Percentiles rank a stretch among this genome's conserved stretches.
Evolutionary conservation across 2,329 filamentous ascomycete genomes (phyloP).

Genomic region (Gnomoniopsis sp.): DNA sequence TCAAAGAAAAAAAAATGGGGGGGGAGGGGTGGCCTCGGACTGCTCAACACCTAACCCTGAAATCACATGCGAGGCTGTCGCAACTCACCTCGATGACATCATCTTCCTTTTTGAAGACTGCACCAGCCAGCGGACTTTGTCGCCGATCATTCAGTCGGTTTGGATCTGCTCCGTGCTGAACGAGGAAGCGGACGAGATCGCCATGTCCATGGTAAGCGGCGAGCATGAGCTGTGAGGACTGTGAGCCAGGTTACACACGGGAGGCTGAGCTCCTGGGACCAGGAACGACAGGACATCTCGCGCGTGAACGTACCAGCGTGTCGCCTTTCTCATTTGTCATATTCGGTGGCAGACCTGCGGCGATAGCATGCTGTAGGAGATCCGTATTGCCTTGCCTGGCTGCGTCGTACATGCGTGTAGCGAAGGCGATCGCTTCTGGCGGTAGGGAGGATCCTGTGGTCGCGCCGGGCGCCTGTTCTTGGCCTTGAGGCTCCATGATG

Average conservation of each 20-base stretch:
- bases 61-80: background rate
- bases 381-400: constrained; percentile 57
- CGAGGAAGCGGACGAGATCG: constrained; percentile 55
- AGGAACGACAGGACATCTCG: background rate
- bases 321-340: constrained; percentile 72
- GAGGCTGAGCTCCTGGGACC: background rate
- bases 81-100: constrained; percentile 54
- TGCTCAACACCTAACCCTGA: background rate
- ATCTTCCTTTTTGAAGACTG: constrained; percentile 69
- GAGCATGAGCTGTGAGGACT: constrained; percentile 58
- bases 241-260: background rate
- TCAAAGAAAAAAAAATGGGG: background rate
- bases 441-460: constrained; percentile 38
- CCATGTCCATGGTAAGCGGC: constrained; percentile 67
- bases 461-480: background rate
- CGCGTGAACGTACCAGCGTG: constrained; percentile 53
- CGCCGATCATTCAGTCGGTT: constrained; percentile 66
- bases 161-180: constrained; percentile 62
- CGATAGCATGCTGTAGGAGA: constrained; percentile 60
- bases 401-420: constrained; percentile 63
- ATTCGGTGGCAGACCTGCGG: constrained; percentile 64
- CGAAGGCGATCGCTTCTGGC: constrained; percentile 63
- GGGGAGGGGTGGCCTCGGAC: constrained; percentile 2
- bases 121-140: constrained; percentile 67
- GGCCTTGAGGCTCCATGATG: background rate